Base-by-base conservation (phyloP, 2,329 filamentous ascomycete species). In the Ophiostoma ulmi region DNA sequence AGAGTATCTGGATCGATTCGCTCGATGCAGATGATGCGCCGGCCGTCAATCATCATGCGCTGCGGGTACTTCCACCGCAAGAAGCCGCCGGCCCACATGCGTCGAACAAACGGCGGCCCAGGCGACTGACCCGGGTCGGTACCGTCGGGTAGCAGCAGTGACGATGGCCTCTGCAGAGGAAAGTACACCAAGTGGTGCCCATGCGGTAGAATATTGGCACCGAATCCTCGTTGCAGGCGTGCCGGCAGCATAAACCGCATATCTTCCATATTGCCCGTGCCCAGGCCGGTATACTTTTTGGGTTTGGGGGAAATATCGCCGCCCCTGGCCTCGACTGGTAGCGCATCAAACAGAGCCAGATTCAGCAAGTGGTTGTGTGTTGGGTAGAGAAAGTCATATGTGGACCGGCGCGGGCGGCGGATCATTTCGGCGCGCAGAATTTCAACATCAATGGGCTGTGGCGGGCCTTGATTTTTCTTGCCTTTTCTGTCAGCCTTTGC, bases 171-270 rank as follows among this genome's bases (percentile, higher is more conserved):
- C 73, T 88, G 86, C 13, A 91, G 86, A 72, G 93, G 92, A 80
- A 97, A 97, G 82, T 96, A 96, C 74, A 94, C 88, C 48, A 97
- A 84, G 78, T 97, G 93, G 78, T 96, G 90, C 48, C 90, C 91
- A 39, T 86, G 83, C 0, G 90, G 88, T 7, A 90, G 80, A 14
- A 58, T 35, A 7, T 31, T 26, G 52, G 48, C 13, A n/a, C 65
- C 36, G 1, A 67, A 41, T 1, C 65, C 65, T 5, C 65, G 39
- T 39, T 22, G 41, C 63, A n/a, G 41, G 39, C 48, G 35, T 31
- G 64, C 68, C 39, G 41, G 41, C 55, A 31, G 44, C 20, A 31
- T 26, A 66, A 36, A 44, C 6, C 66, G 65, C 63, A 4, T 35
- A 61, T 52, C 41, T 17, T 44, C 66, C 55, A 52, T 61, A 26